These are phyloP conservation scores for Populus hybrid DNA, from an alignment of 441 rosid species.

Conservation along the genomic window DNA sequence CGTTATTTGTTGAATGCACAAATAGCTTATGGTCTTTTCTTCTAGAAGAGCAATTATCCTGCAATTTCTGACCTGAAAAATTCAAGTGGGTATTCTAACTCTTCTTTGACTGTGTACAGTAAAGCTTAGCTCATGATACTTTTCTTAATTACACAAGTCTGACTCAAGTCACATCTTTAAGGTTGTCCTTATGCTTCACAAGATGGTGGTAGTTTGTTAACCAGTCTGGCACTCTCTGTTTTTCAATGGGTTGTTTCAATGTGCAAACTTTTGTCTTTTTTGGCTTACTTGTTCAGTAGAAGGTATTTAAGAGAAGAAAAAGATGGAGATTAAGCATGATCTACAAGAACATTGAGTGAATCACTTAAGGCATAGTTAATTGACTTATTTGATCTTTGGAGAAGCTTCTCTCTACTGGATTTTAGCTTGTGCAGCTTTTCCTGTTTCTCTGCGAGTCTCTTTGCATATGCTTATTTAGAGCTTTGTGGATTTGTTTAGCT, in stretches of 20 bases:
- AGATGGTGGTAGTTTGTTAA: not conserved
- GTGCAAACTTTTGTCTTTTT: not conserved
- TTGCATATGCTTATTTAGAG: not conserved
- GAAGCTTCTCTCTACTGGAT: not conserved
- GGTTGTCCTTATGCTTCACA: not conserved
- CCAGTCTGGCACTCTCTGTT: not conserved
- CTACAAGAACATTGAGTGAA: not conserved
- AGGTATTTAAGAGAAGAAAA: not conserved
- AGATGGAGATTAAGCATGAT: not conserved
- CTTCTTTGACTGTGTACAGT: not conserved
- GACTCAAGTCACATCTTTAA: not conserved
- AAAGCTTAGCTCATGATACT: not conserved
- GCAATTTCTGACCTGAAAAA: not conserved
- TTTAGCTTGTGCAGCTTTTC: not conserved
- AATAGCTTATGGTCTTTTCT: too few species aligned
- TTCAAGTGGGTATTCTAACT: not conserved
- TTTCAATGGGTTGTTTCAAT: constrained; percentile 2
- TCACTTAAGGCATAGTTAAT: not conserved
- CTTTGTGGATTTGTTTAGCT: not conserved
- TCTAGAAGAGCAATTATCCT: too few species aligned
- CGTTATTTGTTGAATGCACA: too few species aligned
- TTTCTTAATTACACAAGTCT: not conserved
- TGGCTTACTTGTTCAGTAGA: not conserved
- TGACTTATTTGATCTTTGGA: not conserved
- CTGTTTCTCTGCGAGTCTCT: not conserved